Conservation (phyloP, 192 early-diverging fungal genomes). For the Coemansia sp. region DNA sequence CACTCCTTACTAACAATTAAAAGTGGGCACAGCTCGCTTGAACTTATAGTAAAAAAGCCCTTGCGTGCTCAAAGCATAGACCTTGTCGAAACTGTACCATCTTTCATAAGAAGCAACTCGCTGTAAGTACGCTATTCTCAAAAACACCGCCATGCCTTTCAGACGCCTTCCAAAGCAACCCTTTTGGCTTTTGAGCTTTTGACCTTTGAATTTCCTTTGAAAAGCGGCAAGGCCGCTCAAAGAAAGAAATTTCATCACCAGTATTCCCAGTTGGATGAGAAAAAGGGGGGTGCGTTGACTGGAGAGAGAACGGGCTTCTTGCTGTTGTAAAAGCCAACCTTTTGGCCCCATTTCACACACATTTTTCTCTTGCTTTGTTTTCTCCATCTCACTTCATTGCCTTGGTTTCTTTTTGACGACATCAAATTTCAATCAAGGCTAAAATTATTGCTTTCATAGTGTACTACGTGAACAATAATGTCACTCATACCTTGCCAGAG, state of each 20-base stretch:
- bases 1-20: background rate
- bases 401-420: background rate
- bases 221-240: background rate
- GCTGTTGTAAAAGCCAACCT: background rate
- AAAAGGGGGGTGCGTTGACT: background rate
- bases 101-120: background rate
- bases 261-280: background rate
- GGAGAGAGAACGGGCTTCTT: background rate
- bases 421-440: background rate
- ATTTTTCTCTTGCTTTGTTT: no score
- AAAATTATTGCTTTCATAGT: background rate
- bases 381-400: background rate
- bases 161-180: background rate
- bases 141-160: background rate
- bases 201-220: background rate
- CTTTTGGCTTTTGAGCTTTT: background rate
- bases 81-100: background rate
- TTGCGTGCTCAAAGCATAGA: background rate
- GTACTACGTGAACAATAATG: background rate
- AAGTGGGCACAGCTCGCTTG: background rate
- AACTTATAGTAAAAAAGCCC: background rate
- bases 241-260: background rate
- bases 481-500: background rate
- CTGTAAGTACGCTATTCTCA: background rate
- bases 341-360: no score